Evolutionary conservation across 768 basidiomycete species (phyloP), one percentile per base, ranked within the genome.

Genomic region (Pisolithus microcarpus): DNA sequence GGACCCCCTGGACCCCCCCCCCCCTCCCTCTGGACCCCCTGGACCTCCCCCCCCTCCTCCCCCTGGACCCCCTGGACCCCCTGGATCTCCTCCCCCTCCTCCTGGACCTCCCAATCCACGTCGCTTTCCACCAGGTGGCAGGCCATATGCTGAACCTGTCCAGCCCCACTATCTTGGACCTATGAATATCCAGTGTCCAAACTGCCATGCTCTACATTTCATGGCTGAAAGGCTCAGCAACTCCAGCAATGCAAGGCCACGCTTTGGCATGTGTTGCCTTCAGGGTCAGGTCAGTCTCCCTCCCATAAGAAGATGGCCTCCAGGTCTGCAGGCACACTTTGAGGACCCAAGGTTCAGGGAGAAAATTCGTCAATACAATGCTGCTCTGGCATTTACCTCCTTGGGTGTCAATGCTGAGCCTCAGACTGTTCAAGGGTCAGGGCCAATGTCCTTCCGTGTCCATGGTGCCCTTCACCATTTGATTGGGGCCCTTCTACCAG

Each of bases 351-450:
- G 11, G 3, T 72, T 73, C 51, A 54, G 62, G 0, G 47, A 62
- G 9, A 53, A 73, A 26, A 72, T 74, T 9, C 64, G 67, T 18
- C 61, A 63, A 49, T 73, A 74, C 51, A 74, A 75, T 53, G 49
- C 56, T 28, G 66, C 73, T 2, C 58, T 75, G 44, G 65, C 71
- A 5, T 75, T 74, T 53, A 72, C 71, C 0, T 75, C 73, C 3
- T 43, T 74, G 1, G 66, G 65, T 11, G 70, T 68, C 9, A 53
- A 57, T 1, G 50, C 68, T 19, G 68, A 73, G 47, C 51, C 63
- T 11, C 21, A 34, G n/a, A 44, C 54, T 26, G 36, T 49, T 42
- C 30, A 47, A 21, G 61, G 61, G 9, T 37, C 44, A 31, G 66
- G 64, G 1, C 61, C 61, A 7, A 59, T 49, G 7, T 28, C 34